These are phyloP conservation scores for Nakazawaea siamensis DNA, from an alignment of 805 yeast genomes.

Conservation along the genomic window DNA sequence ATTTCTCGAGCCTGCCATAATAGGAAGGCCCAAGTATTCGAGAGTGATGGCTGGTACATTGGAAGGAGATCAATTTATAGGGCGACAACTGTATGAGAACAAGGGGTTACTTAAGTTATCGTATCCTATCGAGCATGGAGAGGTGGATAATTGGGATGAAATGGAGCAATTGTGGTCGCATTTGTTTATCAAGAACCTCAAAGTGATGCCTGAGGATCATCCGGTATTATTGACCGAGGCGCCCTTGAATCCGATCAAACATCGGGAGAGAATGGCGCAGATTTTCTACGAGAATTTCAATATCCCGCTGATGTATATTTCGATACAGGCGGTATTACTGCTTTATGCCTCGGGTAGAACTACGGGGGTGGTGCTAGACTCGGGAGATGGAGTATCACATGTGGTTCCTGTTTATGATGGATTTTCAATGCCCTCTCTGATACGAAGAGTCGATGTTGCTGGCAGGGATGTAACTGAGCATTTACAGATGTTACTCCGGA, in stretches of 20 bases:
- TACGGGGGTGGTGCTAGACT: slow-evolving; percentile 81
- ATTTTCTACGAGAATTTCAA: slow-evolving; percentile 64
- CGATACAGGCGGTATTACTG: slow-evolving; percentile 73
- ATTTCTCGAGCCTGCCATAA: slow-evolving; percentile 48
- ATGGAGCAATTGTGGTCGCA: slow-evolving; percentile 79
- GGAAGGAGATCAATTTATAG: slow-evolving; percentile 65
- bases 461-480: slow-evolving; percentile 82
- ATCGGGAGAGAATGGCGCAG: slow-evolving; percentile 56
- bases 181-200: slow-evolving; percentile 49
- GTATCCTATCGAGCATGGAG: slow-evolving; percentile 77
- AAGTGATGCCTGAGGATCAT: slow-evolving; percentile 65
- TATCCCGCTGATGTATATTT: slow-evolving; percentile 67
- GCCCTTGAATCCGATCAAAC: slow-evolving; percentile 63
- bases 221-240: slow-evolving; percentile 86
- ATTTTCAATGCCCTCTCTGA: slow-evolving; percentile 65
- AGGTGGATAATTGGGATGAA: slow-evolving; percentile 75
- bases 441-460: slow-evolving; percentile 70
- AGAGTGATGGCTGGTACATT: slow-evolving; percentile 72
- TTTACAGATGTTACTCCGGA: slow-evolving; percentile 59
- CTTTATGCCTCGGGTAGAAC: slow-evolving; percentile 86
- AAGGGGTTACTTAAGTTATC: slow-evolving; percentile 67
- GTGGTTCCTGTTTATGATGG: slow-evolving; percentile 90
- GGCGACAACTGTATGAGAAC: slow-evolving; percentile 62
- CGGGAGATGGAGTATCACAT: slow-evolving; percentile 91
- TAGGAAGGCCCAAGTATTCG: slow-evolving; percentile 80